phyloP scores from a whole-genome alignment of 2,329 filamentous ascomycete species.

The Monosporascus sp. region DNA sequence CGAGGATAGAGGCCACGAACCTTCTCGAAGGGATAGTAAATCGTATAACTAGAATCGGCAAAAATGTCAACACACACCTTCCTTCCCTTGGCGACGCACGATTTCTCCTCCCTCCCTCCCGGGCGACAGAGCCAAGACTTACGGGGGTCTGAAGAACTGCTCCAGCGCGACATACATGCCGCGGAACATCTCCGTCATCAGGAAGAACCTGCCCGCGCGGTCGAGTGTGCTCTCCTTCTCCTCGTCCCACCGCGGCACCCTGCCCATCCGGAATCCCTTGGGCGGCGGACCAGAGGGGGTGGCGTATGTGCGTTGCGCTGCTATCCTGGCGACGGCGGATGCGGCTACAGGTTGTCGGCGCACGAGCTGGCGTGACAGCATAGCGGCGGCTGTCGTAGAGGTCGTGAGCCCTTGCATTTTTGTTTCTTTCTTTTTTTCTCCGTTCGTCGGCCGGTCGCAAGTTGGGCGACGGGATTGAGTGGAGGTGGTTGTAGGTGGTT shows the following conservation, averaged over 20 bases:
- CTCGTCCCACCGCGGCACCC: slow-evolving; percentile 74
- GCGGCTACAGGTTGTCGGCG: slow-evolving; percentile 22
- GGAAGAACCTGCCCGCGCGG: slow-evolving; percentile 86
- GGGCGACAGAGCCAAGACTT: slow-evolving; percentile 42
- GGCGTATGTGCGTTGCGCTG: slow-evolving; percentile 44
- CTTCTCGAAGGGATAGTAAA: slow-evolving; percentile 98
- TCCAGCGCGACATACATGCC: slow-evolving; percentile 98
- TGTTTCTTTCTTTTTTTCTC: neutral
- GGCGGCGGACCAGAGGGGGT: slow-evolving; percentile 76
- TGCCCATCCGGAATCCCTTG: slow-evolving; percentile 72
- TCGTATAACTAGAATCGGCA: slow-evolving; percentile 70
- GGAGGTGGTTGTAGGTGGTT: neutral
- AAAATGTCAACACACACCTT: slow-evolving; percentile 5
- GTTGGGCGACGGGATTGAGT: neutral
- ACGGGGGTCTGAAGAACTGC: slow-evolving; percentile 98
- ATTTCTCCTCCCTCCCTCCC: neutral
- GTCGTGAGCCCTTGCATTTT: slow-evolving; percentile 28
- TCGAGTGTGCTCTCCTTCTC: slow-evolving; percentile 72
- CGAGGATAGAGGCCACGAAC: slow-evolving; percentile 30
- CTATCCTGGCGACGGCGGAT: slow-evolving; percentile 22
- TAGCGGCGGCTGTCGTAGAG: slow-evolving; percentile 17
- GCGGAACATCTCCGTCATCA: slow-evolving; percentile 90
- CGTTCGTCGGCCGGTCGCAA: neutral
- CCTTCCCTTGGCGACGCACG: too few relatives aligned
- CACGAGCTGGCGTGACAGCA: slow-evolving; percentile 28